Base-by-base conservation (phyloP, 83 land plant genomes). In the Picea engelmannii region DNA sequence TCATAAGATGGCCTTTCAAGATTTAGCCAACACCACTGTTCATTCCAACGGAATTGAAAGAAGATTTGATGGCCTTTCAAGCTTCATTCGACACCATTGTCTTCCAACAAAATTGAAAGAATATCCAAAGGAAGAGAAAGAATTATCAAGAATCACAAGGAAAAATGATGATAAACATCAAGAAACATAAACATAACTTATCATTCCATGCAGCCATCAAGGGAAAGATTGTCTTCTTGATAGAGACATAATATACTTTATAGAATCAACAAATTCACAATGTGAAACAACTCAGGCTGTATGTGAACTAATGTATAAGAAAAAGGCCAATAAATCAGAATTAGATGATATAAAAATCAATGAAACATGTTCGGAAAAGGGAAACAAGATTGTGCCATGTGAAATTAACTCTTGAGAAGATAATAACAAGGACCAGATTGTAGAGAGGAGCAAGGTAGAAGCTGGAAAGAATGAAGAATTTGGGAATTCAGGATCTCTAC, bases 301-400 rank as follows among this genome's bases (percentile, higher is more conserved):
- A 18, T 69, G 10, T 38, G 47, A 35, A 38, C n/a, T 18, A 69
- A 38, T 69, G 20, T 5, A 38, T 20, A 69, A 38, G 9, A 7
- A 38, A 69, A 20, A 73, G 47, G 47, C 44, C 24, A 73, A 73
- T 73, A 21, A 63, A 49, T 23, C 40, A 40, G 62, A 63, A 78
- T 52, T 65, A 67, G 24, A 47, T 11, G 81, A 13, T 24, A 20
- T 66, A 66, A 11, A 76, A 23, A 59, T 68, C 21, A 87, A 81
- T 82, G 61, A 49, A 27, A 3, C 71, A 83, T 23, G 31, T 66
- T 31, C 11, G 11, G 40, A 86, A 75, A 92, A 83, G 90, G 79
- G 84, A 70, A 82, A 82, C 59, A 61, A 82, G 85, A 70, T 86
- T 17, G 83, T 84, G 15, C 82, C 89, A 81, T 83, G 85, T 55